Evolutionary conservation across 257 asterid genomes (phyloP), one percentile per base, ranked within the genome.

Genomic region (Ilex aquifolium): DNA sequence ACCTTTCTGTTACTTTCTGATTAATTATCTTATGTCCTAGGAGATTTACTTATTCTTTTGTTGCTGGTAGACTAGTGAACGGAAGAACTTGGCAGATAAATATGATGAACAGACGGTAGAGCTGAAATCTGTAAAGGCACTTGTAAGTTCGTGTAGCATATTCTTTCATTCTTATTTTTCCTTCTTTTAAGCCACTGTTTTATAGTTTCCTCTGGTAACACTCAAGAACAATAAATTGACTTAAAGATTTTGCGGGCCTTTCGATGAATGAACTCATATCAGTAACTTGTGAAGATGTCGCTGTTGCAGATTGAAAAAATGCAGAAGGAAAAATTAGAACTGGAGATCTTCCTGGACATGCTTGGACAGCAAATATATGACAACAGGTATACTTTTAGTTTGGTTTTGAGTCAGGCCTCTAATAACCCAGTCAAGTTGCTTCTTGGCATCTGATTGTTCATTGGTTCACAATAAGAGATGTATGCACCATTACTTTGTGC

Each of bases 271-370:
- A 42, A 42, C 48, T 42, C 12, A 46, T 14, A 46, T 40, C 13
- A 59, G 65, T 67, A 60, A 85, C 75, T 59, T 62, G 32, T 12
- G 53, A 55, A 59, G 53, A 63, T 59, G 68, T 58, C 66, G 72
- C 59, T 69, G 63, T 29, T 75, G 77, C 95, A 92, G 99, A 67
- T 83, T 60, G 95, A 83, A 82, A 84, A 77, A 72, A 79, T 80
- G 87, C 91, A 87, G 82, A 81, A 82, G 83, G 97, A 90, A 72
- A 85, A 81, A 59, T 81, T 79, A 63, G 95, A 89, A 87, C 83
- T 82, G 16, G 88, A 89, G 67, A 76, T 77, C 67, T 79, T 76
- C 76, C 77, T 92, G 88, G 97, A 92, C 83, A 85, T 92, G 90
- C 70, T 76, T 71, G 85, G 95, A 71, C 91, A 82, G 78, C 89